phyloP scores from a whole-genome alignment of 2,329 filamentous ascomycete genomes.

The Aspergillus cejpii region DNA sequence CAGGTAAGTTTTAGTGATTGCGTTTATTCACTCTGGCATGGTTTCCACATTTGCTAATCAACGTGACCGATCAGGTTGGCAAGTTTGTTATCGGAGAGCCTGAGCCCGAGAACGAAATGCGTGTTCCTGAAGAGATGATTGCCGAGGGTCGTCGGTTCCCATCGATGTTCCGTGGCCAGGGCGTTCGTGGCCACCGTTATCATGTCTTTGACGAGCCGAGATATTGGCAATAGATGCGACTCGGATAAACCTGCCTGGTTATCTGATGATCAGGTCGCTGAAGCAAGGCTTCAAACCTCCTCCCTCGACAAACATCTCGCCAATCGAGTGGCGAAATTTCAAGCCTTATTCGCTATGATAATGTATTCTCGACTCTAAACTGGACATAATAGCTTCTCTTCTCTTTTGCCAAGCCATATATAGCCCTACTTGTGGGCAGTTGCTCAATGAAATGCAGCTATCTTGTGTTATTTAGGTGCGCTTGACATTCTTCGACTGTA shows the following conservation, averaged over 20 bases:
- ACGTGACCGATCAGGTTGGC: constrained; percentile 52
- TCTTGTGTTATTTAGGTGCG: too few species aligned
- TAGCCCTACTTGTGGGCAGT: neutral
- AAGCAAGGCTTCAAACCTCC: neutral
- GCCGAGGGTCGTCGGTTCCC: constrained; percentile 77
- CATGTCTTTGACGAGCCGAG: constrained; percentile 92
- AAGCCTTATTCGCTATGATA: constrained; percentile 6
- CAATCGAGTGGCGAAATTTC: constrained; percentile 3
- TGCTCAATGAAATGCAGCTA: too few species aligned
- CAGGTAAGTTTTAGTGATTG: constrained; percentile 55
- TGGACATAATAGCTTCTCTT: constrained; percentile 2
- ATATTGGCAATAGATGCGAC: constrained; percentile 48
- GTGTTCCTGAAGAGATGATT: constrained; percentile 66
- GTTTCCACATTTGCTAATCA: neutral
- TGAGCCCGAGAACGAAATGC: constrained; percentile 56
- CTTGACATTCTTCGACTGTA: too few species aligned
- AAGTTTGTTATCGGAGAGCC: constrained; percentile 81
- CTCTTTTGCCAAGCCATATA: neutral
- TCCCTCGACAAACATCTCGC: constrained; percentile 3
- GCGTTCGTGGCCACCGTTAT: constrained; percentile 82
- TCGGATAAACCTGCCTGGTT: constrained; percentile 3
- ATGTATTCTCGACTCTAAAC: constrained; percentile 5
- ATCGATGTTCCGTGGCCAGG: constrained; percentile 71
- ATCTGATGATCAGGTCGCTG: neutral
- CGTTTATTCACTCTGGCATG: neutral